Evolutionary conservation across 2,329 filamentous ascomycete species (phyloP).

Genomic region (Alternaria incomplexa): DNA sequence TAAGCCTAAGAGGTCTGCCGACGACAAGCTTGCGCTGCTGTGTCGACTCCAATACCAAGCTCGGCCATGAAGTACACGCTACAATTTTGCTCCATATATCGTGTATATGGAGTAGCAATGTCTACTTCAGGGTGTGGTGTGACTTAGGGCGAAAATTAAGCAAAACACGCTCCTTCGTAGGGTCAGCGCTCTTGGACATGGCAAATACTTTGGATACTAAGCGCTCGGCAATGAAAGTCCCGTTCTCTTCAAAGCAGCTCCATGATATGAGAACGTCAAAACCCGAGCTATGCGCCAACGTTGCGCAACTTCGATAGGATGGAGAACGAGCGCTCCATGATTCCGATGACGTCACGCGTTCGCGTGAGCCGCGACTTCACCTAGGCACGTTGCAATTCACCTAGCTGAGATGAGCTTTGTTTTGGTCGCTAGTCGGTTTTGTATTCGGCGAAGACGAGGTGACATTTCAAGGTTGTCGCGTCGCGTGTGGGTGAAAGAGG

Average conservation of each 20-base stretch:
- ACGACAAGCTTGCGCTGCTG: background rate
- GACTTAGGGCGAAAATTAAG: fast-evolving
- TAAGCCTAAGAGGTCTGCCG: background rate
- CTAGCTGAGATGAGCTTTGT: background rate
- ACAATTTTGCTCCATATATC: background rate
- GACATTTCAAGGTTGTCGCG: background rate
- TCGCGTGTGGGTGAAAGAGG: background rate
- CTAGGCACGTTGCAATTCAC: background rate
- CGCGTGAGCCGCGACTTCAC: background rate
- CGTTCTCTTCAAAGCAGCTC: background rate
- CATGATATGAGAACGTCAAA: background rate
- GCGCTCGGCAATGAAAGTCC: fast-evolving
- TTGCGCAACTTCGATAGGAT: background rate
- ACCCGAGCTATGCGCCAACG: background rate
- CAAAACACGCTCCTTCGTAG: background rate
- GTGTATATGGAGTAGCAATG: background rate
- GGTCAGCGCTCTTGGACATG: background rate
- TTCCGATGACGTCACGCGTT: background rate
- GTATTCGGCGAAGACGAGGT: background rate
- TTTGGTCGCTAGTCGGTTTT: background rate
- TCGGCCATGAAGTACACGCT: background rate
- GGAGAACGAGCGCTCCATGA: background rate
- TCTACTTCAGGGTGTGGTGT: background rate
- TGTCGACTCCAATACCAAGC: fast-evolving
- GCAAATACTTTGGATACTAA: background rate